Percentiles rank a stretch among this genome's conserved stretches.
These are phyloP conservation scores for Cetraspora pellucida DNA, from an alignment of 192 early-diverging fungal species.

Conservation along the genomic window DNA sequence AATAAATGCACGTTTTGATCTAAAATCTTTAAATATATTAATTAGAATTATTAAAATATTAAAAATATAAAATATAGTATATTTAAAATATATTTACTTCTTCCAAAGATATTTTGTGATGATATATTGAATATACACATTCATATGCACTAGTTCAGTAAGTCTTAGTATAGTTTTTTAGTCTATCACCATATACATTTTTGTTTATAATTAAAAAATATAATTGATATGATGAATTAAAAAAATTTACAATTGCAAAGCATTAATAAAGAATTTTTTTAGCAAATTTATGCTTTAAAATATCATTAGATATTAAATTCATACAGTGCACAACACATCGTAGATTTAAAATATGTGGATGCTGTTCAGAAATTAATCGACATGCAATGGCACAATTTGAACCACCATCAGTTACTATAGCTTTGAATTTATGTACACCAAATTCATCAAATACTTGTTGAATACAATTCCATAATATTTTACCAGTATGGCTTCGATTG, in stretches of 20 bases:
- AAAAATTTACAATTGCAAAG: neutral
- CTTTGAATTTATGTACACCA: neutral
- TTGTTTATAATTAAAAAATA: neutral
- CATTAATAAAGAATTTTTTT: neutral
- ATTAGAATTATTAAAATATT: neutral
- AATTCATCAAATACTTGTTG: neutral
- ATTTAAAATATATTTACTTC: neutral
- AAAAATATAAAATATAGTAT: neutral
- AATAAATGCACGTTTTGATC: neutral
- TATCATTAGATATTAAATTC: slow-evolving; percentile 3
- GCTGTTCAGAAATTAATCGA: neutral
- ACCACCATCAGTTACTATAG: neutral
- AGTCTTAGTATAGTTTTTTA: neutral
- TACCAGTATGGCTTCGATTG: neutral
- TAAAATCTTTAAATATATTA: slow-evolving; percentile 9
- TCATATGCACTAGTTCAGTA: slow-evolving; percentile 2
- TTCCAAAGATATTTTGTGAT: neutral
- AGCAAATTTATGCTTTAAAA: slow-evolving; percentile 21
- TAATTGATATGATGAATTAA: neutral
- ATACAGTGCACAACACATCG: neutral
- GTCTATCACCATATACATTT: neutral
- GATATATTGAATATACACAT: neutral
- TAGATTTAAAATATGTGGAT: neutral
- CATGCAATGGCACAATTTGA: neutral
- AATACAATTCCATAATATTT: neutral